phyloP scores from a whole-genome alignment of 768 basidiomycete species.

The Tylopilus rubrobrunneus region DNA sequence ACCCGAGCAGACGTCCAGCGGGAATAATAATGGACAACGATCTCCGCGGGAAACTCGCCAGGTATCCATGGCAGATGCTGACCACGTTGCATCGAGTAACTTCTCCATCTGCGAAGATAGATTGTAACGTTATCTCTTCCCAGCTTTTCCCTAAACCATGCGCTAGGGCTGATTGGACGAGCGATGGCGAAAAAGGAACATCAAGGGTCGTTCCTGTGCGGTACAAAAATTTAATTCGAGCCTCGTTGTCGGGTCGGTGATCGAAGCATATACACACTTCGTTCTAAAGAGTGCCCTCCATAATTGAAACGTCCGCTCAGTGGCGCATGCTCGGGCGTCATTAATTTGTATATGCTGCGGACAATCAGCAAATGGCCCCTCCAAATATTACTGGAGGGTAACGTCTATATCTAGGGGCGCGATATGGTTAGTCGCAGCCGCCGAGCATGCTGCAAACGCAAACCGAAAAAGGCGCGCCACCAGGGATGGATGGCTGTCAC shows the following conservation, averaged over 20 bases:
- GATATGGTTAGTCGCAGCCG: neutral
- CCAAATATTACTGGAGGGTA: neutral
- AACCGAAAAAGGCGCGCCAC: conserved; percentile 12
- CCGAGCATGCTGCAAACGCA: conserved; percentile 10
- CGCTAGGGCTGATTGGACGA: conserved; percentile 4
- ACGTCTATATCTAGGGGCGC: conserved; percentile 1
- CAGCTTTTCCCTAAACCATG: conserved; percentile 13
- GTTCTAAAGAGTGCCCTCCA: neutral
- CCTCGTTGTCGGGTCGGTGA: conserved; percentile 7
- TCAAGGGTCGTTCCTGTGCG: conserved; percentile 7
- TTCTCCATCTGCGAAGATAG: conserved; percentile 18
- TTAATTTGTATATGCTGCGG: conserved; percentile 7
- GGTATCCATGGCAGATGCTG: conserved; percentile 22
- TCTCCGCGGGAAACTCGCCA: conserved; percentile 27
- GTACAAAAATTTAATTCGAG: neutral
- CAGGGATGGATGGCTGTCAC: conserved; percentile 1
- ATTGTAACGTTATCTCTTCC: conserved; percentile 21
- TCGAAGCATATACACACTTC: conserved; percentile 2
- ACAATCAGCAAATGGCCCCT: neutral
- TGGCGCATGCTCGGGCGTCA: neutral
- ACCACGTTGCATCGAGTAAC: conserved; percentile 23
- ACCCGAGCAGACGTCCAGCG: conserved; percentile 5
- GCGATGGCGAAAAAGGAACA: conserved; percentile 5
- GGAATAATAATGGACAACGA: conserved; percentile 13
- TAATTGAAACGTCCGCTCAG: conserved; percentile 9